phyloP scores from a whole-genome alignment of 1,284 basidiomycete genomes.

The Sporisorium graminicola region DNA sequence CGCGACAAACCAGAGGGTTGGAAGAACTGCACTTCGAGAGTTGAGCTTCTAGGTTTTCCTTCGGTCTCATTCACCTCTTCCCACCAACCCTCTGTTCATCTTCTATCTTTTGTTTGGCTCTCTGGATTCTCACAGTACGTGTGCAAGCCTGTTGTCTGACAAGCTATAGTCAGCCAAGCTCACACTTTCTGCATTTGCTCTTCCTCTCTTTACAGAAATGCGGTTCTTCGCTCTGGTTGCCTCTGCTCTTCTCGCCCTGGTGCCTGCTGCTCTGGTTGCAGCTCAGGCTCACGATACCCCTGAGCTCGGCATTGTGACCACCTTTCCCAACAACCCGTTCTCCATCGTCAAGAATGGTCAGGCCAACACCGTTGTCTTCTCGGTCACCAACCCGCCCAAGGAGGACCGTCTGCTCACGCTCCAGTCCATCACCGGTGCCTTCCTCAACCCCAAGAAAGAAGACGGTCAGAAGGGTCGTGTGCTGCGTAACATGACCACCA shows the following conservation, averaged over 20 bases:
- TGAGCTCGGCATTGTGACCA: slow-evolving; percentile 63
- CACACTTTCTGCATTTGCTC: not conserved
- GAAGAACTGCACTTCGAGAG: slow-evolving; percentile 10
- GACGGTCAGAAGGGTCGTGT: slow-evolving; percentile 64
- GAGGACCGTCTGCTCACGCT: slow-evolving; percentile 62
- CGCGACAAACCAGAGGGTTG: not conserved
- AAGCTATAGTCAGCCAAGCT: not conserved
- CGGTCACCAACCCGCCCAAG: slow-evolving; percentile 56
- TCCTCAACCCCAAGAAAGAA: slow-evolving; percentile 63
- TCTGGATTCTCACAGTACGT: not conserved
- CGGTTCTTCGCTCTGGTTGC: slow-evolving; percentile 40
- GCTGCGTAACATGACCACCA: slow-evolving; percentile 68
- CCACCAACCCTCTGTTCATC: not conserved
- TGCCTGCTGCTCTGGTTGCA: slow-evolving; percentile 35
- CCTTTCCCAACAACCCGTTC: slow-evolving; percentile 67
- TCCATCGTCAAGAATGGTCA: slow-evolving; percentile 67
- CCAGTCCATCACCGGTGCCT: slow-evolving; percentile 65
- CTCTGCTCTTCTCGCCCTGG: slow-evolving; percentile 40
- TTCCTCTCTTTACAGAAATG: slow-evolving; percentile 16
- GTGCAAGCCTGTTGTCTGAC: not conserved
- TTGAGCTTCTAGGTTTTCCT: not conserved
- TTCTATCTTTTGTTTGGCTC: slow-evolving; percentile 6
- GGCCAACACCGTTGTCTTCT: slow-evolving; percentile 66
- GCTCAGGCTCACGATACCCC: slow-evolving; percentile 61
- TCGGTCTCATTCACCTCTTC: not conserved